A percentile compares a stretch with the other conserved stretches of the same genome.
These are phyloP conservation scores for Parachaetomium inaequale DNA, from an alignment of 495 filamentous ascomycete species.

Conservation along the genomic window DNA sequence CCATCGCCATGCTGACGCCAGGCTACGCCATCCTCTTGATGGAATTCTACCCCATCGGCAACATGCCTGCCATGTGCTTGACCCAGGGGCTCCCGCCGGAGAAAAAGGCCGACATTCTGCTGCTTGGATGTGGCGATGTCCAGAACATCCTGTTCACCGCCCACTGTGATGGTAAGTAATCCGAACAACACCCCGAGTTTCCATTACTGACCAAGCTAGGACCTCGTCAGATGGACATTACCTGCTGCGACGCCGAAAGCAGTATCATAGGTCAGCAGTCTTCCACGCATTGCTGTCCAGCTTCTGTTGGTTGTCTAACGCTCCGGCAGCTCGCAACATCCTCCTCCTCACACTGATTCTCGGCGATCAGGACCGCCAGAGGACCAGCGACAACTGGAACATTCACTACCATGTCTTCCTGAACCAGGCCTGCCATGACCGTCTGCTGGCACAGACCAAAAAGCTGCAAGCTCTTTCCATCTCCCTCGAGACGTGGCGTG, in stretches of 20 bases:
- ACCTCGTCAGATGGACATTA: conserved; percentile 31
- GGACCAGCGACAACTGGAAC: conserved; percentile 21
- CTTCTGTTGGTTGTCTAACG: not conserved
- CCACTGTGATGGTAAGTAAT: conserved; percentile 17
- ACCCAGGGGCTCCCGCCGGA: conserved; percentile 30
- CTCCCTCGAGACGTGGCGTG: conserved; percentile 24
- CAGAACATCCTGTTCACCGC: conserved; percentile 34
- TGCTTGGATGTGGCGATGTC: conserved; percentile 35
- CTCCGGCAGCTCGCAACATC: conserved; percentile 28
- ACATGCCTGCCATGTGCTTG: conserved; percentile 30
- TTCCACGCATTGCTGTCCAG: no score
- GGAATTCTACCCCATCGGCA: conserved; percentile 26
- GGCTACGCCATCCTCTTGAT: not conserved
- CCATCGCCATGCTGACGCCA: not conserved
- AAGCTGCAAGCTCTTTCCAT: conserved; percentile 22
- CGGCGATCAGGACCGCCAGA: conserved; percentile 13
- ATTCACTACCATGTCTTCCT: conserved; percentile 32
- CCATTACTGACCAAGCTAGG: not conserved
- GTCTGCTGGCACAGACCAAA: conserved; percentile 24
- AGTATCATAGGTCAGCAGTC: conserved; percentile 28
- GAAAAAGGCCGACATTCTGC: conserved; percentile 28
- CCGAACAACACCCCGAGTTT: not conserved
- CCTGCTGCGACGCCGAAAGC: conserved; percentile 29
- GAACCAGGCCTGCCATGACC: conserved; percentile 6
- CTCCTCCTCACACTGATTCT: conserved; percentile 30